Base-by-base conservation (phyloP, 2,329 filamentous ascomycete species). In the Fusarium incarnatum region DNA sequence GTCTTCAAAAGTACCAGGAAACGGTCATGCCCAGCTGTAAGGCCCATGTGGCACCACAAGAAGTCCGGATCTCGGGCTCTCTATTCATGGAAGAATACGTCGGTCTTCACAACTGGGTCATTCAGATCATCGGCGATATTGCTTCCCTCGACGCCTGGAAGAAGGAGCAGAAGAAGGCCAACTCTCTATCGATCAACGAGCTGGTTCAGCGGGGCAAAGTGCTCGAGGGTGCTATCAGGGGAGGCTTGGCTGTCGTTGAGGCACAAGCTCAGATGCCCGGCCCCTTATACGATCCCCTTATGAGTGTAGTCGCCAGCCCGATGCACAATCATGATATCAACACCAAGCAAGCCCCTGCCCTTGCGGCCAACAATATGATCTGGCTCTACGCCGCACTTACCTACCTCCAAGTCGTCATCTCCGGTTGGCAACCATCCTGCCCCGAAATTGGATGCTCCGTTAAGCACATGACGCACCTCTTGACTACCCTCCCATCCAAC, bases 41-140 rank as follows among this genome's bases (percentile, higher is more conserved):
- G 16, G 57, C 65, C 3, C 32, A 68, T 3, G 54, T 64, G n/a
- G 64, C 61, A 25, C 64, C 67, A 18, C 42, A 59, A 8, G 65
- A 72, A 30, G 65, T 74, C 12, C 67, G 70, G 13, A 59, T 70
- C 13, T 71, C 74, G 1, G 76, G 77, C 1, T 77, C 76, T 2
- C 76, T 85, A 41, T 79, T 80, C 53, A 79, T 89, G 57, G 83
- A 85, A 50, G 82, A 85, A 32, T 84, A 87, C 50, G 77, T 87
- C 42, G 88, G 88, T 3, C 81, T 87, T 63, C 79, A 86, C 46
- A 90, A 89, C 75, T 88, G 86, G 86, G 83, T 84, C 1, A 70
- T 90, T 47, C 77, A 86, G 47, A 78, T 83, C n/a, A 82, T 91
- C 45, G 84, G 83, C 15, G 83, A 87, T 22, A 84, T 88, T 48